Percentiles rank a stretch among this genome's conserved stretches.
Evolutionary conservation across 108 stramenopile genomes (phyloP).

Genomic region (Hondaea fermentalgiana): DNA sequence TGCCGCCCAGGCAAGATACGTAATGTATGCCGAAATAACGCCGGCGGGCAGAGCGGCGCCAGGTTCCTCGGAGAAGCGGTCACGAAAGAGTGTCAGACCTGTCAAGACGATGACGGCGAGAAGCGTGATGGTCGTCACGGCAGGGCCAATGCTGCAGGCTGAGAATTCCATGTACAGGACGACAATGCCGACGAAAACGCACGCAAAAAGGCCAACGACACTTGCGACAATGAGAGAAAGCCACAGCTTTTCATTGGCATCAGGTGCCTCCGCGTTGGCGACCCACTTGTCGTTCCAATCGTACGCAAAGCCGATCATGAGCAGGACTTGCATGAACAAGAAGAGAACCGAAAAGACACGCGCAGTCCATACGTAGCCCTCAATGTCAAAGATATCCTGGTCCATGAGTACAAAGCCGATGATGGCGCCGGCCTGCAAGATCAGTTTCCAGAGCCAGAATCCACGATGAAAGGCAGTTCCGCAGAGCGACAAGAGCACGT

Average conservation of each 20-base stretch:
- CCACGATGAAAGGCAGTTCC: background rate
- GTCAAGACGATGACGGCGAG: background rate
- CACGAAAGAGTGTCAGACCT: background rate
- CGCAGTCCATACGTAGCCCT: background rate
- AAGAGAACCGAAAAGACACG: background rate
- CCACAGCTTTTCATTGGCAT: background rate
- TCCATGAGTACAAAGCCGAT: background rate
- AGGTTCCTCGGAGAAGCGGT: background rate
- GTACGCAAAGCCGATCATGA: conserved; percentile 1
- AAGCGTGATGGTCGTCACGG: background rate
- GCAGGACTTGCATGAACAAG: background rate
- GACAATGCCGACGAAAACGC: background rate
- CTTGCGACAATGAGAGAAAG: background rate
- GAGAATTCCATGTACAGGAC: background rate
- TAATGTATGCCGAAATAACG: background rate
- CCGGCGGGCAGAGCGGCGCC: conserved; percentile 7
- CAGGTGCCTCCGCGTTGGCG: background rate
- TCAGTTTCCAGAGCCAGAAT: background rate
- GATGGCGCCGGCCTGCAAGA: background rate
- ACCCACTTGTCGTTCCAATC: conserved; percentile 17
- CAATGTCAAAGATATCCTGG: background rate
- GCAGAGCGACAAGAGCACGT: background rate
- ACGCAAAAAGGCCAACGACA: background rate
- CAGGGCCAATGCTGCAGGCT: background rate
- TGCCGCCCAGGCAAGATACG: conserved; percentile 2